phyloP scores from a whole-genome alignment of 2,329 filamentous ascomycete genomes.

The Trichoderma polysporum region DNA sequence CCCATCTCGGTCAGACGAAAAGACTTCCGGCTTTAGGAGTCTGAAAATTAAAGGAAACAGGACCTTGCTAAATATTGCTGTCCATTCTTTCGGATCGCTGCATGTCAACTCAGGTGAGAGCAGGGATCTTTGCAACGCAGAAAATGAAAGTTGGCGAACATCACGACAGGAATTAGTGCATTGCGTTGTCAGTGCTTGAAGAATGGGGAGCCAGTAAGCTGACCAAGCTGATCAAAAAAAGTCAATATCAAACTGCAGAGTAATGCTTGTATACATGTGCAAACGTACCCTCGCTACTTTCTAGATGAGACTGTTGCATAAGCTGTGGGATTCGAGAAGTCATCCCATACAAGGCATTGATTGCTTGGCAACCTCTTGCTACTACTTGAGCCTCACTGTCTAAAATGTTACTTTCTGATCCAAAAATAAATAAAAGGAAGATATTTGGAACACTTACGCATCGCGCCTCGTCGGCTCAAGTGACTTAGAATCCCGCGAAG shows the following conservation, averaged over 20 bases:
- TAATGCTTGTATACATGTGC: background rate
- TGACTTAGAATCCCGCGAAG: constrained; percentile 6
- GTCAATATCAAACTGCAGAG: constrained; percentile 21
- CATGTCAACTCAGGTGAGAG: constrained; percentile 81
- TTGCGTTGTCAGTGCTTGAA: constrained; percentile 82
- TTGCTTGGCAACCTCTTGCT: constrained; percentile 73
- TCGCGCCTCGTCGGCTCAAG: background rate
- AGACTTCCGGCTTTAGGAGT: constrained; percentile 90
- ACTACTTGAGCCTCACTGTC: constrained; percentile 55
- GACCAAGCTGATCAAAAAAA: constrained; percentile 71
- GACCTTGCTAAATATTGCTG: constrained; percentile 89
- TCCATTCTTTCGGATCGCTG: constrained; percentile 88
- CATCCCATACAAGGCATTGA: constrained; percentile 78
- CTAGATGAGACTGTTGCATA: constrained; percentile 90
- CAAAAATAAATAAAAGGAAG: no score
- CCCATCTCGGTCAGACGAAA: constrained; percentile 82
- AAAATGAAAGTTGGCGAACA: constrained; percentile 84
- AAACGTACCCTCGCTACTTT: constrained; percentile 71
- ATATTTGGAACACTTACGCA: background rate
- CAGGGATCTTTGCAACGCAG: constrained; percentile 79
- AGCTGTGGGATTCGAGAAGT: constrained; percentile 79
- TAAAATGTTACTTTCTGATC: constrained; percentile 46
- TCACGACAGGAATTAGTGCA: constrained; percentile 94
- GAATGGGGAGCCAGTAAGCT: constrained; percentile 95
- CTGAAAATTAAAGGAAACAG: constrained; percentile 87